A percentile compares a stretch with the other conserved stretches of the same genome.
These are phyloP conservation scores for Filobasidium uniguttulatum DNA, from an alignment of 1,284 basidiomycete genomes.

Conservation along the genomic window DNA sequence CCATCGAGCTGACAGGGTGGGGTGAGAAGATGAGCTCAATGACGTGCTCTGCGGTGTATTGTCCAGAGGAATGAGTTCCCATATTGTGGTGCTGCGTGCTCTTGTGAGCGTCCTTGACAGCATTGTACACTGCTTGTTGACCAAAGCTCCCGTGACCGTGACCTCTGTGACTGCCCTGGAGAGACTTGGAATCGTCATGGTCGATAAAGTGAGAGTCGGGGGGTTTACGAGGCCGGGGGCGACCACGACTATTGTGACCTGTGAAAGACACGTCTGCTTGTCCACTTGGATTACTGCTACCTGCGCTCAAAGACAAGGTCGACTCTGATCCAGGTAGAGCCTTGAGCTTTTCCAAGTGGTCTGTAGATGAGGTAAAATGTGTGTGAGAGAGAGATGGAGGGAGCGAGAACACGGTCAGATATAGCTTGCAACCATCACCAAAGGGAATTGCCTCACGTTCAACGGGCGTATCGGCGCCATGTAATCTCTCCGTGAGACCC, in stretches of 20 bases:
- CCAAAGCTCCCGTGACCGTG: neutral
- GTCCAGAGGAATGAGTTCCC: neutral
- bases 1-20: neutral
- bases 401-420: neutral
- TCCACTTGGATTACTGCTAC: no score
- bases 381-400: neutral
- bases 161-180: neutral
- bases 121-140: neutral
- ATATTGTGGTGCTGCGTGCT: neutral
- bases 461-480: conserved; percentile 5
- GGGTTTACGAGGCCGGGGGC: conserved; percentile 3
- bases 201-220: conserved; percentile 9
- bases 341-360: neutral
- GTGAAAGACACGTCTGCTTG: no score
- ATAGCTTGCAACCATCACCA: neutral
- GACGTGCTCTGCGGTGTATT: neutral
- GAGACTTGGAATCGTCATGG: neutral
- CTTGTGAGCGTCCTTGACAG: neutral
- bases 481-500: conserved; percentile 2
- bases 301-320: neutral
- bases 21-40: conserved; percentile 1
- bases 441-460: neutral
- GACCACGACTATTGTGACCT: neutral
- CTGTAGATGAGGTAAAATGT: no score
- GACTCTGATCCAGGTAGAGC: neutral